Base-by-base conservation (phyloP, 768 basidiomycete genomes). In the Kwoniella pini region DNA sequence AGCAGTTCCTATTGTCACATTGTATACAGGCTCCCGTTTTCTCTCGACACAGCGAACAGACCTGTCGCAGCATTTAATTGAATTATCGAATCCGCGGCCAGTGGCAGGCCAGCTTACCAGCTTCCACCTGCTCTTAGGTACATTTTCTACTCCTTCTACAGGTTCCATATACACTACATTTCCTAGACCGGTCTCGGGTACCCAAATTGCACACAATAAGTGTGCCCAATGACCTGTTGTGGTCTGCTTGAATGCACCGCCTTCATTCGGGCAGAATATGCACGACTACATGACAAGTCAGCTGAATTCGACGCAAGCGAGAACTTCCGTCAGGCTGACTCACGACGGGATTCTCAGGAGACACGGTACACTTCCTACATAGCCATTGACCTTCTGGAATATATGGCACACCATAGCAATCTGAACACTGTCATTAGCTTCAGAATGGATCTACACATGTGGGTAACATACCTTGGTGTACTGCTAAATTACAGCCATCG, bases 321-420 rank as follows among this genome's bases (percentile, higher is more conserved):
- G 27, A 11, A 45, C 3, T 17, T n/a, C 11, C 11, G 11, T 0
- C 33, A 7, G 33, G 15, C 33, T 36, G 33, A 80, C 90, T 65
- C 73, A 94, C 93, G 62, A 99, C 96, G 13, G 94, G 91, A 68
- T 87, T 89, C 78, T 97, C 95, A 0, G 96, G 96, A 0, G 92
- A 95, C 10, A 98, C 93, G 0, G 93, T 97, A 72, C 96, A 99
- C 79, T 99, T 99, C 45, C 96, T 82, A 77, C 96, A 99, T 31
- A 99, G 84, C 96, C 96, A 99, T 77, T 99, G 96, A 1, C 96
- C 96, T 81, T 99, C 96, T 0, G 96, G 96, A 60, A 99, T 97
- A 75, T 99, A 99, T 11, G 96, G 96, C 1, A 99, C 92, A 19
- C 96, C 96, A 72, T 99, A 99, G 73, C 96, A 99, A 76, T 99